Evolutionary conservation across 371 early-diverging fungal genomes (phyloP).

Genomic region (Mucor irregularis): DNA sequence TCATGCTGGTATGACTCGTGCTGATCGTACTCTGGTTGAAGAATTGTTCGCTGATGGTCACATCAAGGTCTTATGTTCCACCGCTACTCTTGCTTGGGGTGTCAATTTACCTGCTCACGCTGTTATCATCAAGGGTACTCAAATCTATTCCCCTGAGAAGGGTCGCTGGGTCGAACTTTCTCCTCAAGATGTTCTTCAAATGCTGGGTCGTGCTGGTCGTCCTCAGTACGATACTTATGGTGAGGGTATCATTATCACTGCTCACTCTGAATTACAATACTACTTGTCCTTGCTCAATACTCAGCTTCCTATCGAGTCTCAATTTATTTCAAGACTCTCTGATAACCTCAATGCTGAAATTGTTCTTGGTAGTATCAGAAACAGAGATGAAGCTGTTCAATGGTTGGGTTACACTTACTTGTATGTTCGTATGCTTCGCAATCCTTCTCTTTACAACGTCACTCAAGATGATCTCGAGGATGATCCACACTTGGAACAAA

Average conservation of each 20-base stretch:
- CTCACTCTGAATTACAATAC: slow-evolving; percentile 89
- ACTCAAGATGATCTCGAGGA: slow-evolving; percentile 68
- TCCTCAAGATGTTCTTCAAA: slow-evolving; percentile 97
- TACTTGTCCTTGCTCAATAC: slow-evolving; percentile 94
- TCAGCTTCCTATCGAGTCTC: slow-evolving; percentile 97
- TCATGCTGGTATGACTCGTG: slow-evolving; percentile 98
- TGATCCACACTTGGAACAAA: slow-evolving; percentile 85
- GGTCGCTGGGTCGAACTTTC: slow-evolving; percentile 93
- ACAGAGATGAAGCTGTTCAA: slow-evolving; percentile 90
- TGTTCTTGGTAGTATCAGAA: slow-evolving; percentile 89
- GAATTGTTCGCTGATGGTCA: slow-evolving; percentile 91
- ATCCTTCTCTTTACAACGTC: slow-evolving; percentile 83
- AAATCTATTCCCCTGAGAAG: slow-evolving; percentile 95
- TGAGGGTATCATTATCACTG: slow-evolving; percentile 97
- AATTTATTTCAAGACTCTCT: slow-evolving; percentile 84
- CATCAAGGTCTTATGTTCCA: slow-evolving; percentile 95
- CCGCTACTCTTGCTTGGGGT: slow-evolving; percentile 99
- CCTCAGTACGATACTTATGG: slow-evolving; percentile 98
- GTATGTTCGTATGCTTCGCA: slow-evolving; percentile 94
- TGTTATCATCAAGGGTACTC: slow-evolving; percentile 99
- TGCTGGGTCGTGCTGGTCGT: slow-evolving; percentile 99
- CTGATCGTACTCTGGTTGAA: slow-evolving; percentile 94
- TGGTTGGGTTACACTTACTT: slow-evolving; percentile 98
- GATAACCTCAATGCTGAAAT: slow-evolving; percentile 98
- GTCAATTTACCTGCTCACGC: slow-evolving; percentile 99